Conservation (phyloP, 2,329 filamentous ascomycete genomes). For the Mycosphaerella sp. region DNA sequence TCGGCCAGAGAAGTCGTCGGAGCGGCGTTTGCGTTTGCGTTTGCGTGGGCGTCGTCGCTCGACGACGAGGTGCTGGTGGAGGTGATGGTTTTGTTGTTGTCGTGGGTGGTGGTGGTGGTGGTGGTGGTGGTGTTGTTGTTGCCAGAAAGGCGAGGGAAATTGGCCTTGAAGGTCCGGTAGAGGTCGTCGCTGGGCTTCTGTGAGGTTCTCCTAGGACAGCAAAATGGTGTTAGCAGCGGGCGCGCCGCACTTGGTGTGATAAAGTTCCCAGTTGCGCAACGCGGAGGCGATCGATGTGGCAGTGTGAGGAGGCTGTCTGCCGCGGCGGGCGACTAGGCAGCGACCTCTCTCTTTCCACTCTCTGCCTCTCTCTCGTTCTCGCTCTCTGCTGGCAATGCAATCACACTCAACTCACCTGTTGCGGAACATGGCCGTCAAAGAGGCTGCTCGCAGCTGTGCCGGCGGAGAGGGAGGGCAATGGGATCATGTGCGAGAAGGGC, state of each 20-base stretch:
- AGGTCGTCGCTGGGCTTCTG: conserved; percentile 84
- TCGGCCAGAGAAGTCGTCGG: conserved; percentile 38
- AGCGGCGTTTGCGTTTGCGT: conserved; percentile 6
- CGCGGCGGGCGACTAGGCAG: conserved; percentile 8
- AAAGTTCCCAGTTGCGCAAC: conserved; percentile 23
- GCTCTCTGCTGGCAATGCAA: too few relatives aligned
- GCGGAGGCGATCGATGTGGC: conserved; percentile 18
- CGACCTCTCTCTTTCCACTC: background rate
- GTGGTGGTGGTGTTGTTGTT: background rate
- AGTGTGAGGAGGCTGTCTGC: conserved; percentile 13
- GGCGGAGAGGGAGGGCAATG: conserved; percentile 10
- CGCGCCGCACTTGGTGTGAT: conserved; percentile 7
- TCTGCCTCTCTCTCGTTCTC: too few relatives aligned
- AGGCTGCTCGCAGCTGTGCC: conserved; percentile 16
- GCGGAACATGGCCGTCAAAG: conserved; percentile 39
- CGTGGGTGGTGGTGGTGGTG: too few relatives aligned
- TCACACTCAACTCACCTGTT: conserved; percentile 38
- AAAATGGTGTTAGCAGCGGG: conserved; percentile 11
- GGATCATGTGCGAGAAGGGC: conserved; percentile 15
- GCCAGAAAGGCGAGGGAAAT: conserved; percentile 65
- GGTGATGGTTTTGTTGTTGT: too few relatives aligned
- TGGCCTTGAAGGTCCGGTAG: conserved; percentile 74
- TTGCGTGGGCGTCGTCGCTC: conserved; percentile 40
- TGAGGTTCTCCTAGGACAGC: conserved; percentile 46
- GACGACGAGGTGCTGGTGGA: conserved; percentile 3